Conservation (phyloP, 2,329 filamentous ascomycete genomes). For the Colletotrichum navitas region DNA sequence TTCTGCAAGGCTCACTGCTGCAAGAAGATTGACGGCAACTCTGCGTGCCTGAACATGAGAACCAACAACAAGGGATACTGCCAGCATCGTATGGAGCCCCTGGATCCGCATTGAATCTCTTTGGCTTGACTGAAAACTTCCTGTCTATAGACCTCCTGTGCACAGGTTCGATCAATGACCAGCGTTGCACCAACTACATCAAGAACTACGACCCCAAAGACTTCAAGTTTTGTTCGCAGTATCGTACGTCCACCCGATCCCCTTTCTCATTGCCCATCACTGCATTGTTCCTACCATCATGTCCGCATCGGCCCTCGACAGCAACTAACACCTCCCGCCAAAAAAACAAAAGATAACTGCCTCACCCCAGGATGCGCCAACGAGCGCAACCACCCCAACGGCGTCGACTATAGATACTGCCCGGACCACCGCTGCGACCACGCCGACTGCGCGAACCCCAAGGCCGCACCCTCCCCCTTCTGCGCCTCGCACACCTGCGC, state of each 20-base stretch:
- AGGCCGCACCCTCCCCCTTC: slow-evolving; percentile 31
- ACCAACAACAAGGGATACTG: slow-evolving; percentile 37
- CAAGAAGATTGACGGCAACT: slow-evolving; percentile 36
- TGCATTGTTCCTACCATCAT: neutral
- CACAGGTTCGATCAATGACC: slow-evolving; percentile 26
- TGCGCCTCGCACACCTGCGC: slow-evolving; percentile 49
- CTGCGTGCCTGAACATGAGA: slow-evolving; percentile 36
- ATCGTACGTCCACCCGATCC: slow-evolving; percentile 21
- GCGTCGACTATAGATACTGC: slow-evolving; percentile 47
- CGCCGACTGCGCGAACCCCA: slow-evolving; percentile 44
- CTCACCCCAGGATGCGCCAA: slow-evolving; percentile 45
- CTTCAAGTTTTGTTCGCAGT: slow-evolving; percentile 39
- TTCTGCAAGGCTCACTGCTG: slow-evolving; percentile 42
- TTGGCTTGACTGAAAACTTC: neutral
- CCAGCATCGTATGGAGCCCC: slow-evolving; percentile 27
- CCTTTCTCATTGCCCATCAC: too few relatives aligned
- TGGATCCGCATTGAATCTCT: neutral
- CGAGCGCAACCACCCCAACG: slow-evolving; percentile 41
- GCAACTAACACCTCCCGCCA: slow-evolving; percentile 11
- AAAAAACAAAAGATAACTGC: slow-evolving; percentile 49
- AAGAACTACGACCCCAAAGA: slow-evolving; percentile 38
- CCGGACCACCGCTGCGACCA: slow-evolving; percentile 48
- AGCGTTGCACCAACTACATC: slow-evolving; percentile 37
- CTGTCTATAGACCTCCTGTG: slow-evolving; percentile 30
- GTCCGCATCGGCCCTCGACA: neutral